phyloP scores from a whole-genome alignment of 345 rosid genomes.

The Salix udensis region DNA sequence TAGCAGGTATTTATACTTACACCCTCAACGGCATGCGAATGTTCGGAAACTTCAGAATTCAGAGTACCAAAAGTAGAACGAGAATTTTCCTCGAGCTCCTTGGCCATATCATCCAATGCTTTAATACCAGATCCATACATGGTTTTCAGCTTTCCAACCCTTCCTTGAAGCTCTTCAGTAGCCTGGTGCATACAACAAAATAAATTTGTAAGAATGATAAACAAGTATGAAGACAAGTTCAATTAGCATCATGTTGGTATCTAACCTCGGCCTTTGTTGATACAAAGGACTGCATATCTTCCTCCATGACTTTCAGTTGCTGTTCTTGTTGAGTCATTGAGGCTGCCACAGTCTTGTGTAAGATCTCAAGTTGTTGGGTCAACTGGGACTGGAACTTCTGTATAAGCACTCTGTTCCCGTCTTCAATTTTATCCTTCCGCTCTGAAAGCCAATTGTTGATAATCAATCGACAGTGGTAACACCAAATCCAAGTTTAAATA shows the following conservation, averaged over 20 bases:
- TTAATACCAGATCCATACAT: constrained; percentile 72
- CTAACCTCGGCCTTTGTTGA: constrained; percentile 74
- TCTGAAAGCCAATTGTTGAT: constrained; percentile 42
- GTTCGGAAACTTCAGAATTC: constrained; percentile 77
- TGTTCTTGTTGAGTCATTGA: constrained; percentile 86
- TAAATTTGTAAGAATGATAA: constrained; percentile 9
- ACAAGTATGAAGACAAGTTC: background rate
- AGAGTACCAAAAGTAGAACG: constrained; percentile 64
- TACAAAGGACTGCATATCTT: constrained; percentile 92
- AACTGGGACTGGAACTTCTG: constrained; percentile 76
- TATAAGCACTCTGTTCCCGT: constrained; percentile 65
- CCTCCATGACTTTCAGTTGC: constrained; percentile 88
- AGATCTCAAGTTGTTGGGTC: constrained; percentile 75
- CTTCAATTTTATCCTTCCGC: constrained; percentile 91
- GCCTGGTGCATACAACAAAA: constrained; percentile 47
- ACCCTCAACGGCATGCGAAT: constrained; percentile 74
- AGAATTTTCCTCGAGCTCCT: constrained; percentile 77
- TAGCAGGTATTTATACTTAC: constrained; percentile 39
- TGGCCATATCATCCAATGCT: constrained; percentile 74
- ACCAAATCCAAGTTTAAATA: constrained; percentile 1
- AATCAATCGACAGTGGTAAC: background rate
- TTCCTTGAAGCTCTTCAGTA: constrained; percentile 74
- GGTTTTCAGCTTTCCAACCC: constrained; percentile 59
- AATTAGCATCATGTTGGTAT: background rate
- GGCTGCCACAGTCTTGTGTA: constrained; percentile 82